These are phyloP conservation scores for Phaeoacremonium minimum DNA, from an alignment of 2,329 filamentous ascomycete species.

Conservation along the genomic window DNA sequence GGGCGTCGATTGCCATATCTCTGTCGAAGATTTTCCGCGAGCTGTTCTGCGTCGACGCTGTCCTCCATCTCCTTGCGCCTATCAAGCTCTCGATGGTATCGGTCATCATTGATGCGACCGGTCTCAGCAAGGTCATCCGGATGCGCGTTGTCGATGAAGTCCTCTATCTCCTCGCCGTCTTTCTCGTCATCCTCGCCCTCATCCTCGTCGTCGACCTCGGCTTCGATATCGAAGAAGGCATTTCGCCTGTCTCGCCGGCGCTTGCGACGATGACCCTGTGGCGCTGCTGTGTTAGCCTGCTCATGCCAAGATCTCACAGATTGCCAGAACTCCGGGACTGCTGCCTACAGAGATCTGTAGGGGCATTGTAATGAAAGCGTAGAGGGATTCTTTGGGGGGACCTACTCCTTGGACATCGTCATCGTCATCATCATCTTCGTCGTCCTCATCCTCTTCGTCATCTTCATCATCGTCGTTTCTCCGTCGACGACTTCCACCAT, in stretches of 20 bases:
- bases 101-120: constrained; percentile 80
- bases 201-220: constrained; percentile 94
- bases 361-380: too few species aligned
- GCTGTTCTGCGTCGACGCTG: constrained; percentile 88
- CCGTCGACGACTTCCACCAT: constrained; percentile 34
- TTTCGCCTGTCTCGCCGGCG: constrained; percentile 69
- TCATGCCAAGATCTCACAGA: too few species aligned
- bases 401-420: constrained; percentile 55
- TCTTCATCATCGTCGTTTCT: constrained; percentile 14
- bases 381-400: constrained; percentile 4
- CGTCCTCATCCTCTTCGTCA: constrained; percentile 27
- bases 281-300: too few species aligned
- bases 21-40: constrained; percentile 81
- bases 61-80: constrained; percentile 82
- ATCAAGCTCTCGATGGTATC: constrained; percentile 90
- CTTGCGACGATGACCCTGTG: constrained; percentile 68
- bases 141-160: constrained; percentile 85
- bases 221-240: constrained; percentile 95
- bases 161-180: constrained; percentile 76
- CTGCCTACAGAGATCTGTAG: too few species aligned
- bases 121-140: constrained; percentile 83
- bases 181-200: constrained; percentile 86
- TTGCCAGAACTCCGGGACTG: too few species aligned
- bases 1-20: constrained; percentile 78
- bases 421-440: constrained; percentile 24